These are phyloP conservation scores for Komagataella phaffii DNA, from an alignment of 805 yeast genomes.

Conservation along the genomic window DNA sequence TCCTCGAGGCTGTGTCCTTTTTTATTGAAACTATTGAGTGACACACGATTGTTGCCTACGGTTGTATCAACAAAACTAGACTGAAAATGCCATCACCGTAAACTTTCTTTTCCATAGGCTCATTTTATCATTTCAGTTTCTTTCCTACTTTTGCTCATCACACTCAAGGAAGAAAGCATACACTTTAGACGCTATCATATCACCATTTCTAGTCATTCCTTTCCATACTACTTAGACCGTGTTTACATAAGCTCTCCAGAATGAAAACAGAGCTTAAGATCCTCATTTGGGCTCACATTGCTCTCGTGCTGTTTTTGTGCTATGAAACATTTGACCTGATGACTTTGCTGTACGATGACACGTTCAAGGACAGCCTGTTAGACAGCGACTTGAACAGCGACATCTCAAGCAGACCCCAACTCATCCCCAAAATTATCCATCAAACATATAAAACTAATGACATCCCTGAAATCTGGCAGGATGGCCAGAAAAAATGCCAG, in stretches of 20 bases:
- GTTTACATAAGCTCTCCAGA: background rate
- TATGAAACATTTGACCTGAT: conserved; percentile 62
- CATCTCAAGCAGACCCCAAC: conserved; percentile 25
- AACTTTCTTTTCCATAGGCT: background rate
- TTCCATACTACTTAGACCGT: background rate
- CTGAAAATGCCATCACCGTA: background rate
- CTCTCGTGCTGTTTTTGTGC: conserved; percentile 37
- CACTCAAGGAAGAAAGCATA: background rate
- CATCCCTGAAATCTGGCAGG: conserved; percentile 72
- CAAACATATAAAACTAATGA: conserved; percentile 78
- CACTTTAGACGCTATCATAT: background rate
- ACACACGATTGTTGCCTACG: background rate
- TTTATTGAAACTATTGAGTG: background rate
- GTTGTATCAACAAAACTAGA: background rate
- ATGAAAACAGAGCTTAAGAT: conserved; percentile 59
- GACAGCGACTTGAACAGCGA: conserved; percentile 50
- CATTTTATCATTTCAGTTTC: background rate
- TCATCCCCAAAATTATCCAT: conserved; percentile 84
- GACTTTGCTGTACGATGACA: conserved; percentile 60
- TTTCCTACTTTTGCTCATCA: background rate
- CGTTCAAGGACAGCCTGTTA: conserved; percentile 47
- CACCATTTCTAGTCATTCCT: background rate
- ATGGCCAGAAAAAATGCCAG: conserved; percentile 63
- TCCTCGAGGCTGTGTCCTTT: background rate
- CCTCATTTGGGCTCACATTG: conserved; percentile 44